Conservation (phyloP, 2,329 filamentous ascomycete genomes). For the Venturia pyrina region DNA sequence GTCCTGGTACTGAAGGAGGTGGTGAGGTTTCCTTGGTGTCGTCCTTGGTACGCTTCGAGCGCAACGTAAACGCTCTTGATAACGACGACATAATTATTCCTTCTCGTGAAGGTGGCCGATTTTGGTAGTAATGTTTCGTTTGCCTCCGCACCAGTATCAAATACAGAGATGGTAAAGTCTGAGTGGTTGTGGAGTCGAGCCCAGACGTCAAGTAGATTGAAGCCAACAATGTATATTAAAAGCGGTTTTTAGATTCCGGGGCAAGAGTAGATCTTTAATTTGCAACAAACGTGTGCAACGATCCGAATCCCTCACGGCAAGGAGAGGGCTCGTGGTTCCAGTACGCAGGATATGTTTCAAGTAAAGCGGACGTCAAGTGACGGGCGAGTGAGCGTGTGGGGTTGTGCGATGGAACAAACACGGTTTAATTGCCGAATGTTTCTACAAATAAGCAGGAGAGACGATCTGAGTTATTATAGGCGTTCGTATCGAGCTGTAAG, state of each 20-base stretch:
- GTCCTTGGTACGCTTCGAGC: constrained; percentile 45
- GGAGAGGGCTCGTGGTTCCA: background rate
- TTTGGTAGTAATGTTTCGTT: background rate
- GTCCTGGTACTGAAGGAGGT: constrained; percentile 20
- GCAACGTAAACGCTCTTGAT: constrained; percentile 62
- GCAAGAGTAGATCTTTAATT: background rate
- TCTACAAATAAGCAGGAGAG: background rate
- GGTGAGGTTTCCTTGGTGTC: constrained; percentile 27
- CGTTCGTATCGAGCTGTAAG: background rate
- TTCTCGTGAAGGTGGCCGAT: background rate
- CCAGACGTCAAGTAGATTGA: background rate
- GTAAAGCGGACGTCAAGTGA: background rate
- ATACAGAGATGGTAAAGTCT: background rate
- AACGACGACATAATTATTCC: constrained; percentile 34
- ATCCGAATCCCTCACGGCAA: background rate
- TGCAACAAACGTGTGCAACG: background rate
- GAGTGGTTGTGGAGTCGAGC: background rate
- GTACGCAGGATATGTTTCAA: background rate
- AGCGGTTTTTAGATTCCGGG: background rate
- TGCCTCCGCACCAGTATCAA: background rate
- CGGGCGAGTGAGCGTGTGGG: background rate
- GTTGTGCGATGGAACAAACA: background rate
- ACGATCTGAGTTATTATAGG: background rate
- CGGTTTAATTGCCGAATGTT: background rate
- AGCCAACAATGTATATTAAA: background rate